Evolutionary conservation across 495 filamentous ascomycete genomes (phyloP).

Genomic region (Penicillium ucsense): DNA sequence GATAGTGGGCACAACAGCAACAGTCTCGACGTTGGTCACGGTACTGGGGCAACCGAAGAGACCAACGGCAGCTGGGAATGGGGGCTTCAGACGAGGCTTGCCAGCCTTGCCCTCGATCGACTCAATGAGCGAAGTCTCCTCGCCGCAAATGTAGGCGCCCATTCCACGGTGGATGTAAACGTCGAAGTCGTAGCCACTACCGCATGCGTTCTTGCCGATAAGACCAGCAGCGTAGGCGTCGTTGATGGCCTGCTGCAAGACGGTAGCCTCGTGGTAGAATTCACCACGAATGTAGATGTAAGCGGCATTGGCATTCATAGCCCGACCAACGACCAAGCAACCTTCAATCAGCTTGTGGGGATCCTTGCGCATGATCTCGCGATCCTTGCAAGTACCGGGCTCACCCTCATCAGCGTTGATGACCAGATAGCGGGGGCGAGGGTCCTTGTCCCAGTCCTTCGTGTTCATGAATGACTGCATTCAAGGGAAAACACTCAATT

Average conservation of each 20-base stretch:
- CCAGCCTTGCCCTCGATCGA: constrained; percentile 97
- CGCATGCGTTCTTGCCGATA: constrained; percentile 97
- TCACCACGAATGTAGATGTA: constrained; percentile 99
- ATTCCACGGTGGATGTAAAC: constrained; percentile 93
- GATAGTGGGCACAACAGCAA: constrained; percentile 93
- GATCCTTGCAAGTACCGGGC: constrained; percentile 97
- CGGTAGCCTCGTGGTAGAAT: constrained; percentile 93
- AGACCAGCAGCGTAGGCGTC: constrained; percentile 90
- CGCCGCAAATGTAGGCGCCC: constrained; percentile 95
- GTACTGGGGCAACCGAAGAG: constrained; percentile 97
- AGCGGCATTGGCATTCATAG: constrained; percentile 95
- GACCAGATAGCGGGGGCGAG: constrained; percentile 88
- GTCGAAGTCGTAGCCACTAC: constrained; percentile 94
- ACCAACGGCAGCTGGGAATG: constrained; percentile 94
- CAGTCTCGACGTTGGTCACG: constrained; percentile 94
- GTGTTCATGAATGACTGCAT: constrained; percentile 97
- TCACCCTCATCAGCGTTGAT: constrained; percentile 99
- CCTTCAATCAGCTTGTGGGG: constrained; percentile 98
- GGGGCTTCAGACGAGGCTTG: constrained; percentile 96
- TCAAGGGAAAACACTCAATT: constrained; percentile 5
- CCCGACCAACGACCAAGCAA: constrained; percentile 89
- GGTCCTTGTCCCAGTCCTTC: constrained; percentile 99
- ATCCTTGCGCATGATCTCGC: constrained; percentile 99
- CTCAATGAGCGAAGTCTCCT: constrained; percentile 96
- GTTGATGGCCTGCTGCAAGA: constrained; percentile 90